Base-by-base conservation (phyloP, 441 rosid genomes). In the Adansonia madagascariensis region DNA sequence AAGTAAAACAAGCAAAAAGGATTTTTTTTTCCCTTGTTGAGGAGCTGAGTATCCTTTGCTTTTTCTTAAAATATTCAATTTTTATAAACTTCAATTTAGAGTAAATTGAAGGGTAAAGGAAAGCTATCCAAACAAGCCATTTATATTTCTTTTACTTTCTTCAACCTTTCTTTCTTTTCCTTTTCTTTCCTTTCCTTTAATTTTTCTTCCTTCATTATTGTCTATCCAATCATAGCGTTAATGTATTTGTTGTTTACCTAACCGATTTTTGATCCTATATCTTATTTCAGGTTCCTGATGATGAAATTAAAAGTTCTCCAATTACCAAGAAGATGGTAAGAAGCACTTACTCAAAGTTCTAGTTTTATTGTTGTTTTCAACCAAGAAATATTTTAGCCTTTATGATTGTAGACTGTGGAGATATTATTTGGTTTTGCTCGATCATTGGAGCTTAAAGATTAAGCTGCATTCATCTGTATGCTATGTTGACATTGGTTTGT, bases 311-410 rank as follows among this genome's bases (percentile, higher is more conserved):
- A 49, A 82, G 76, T 65, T 85, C 91, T 63, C 90, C 97, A 35
- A 79, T 81, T 73, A 80, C 78, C 62, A 95, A 95, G 84, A 93
- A 84, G 86, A 80, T 93, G 92, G 98, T 95, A 86, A 85, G 85
- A 61, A 61, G 41, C 0, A 0, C 71, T 11, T 1, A 7, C 22
- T 17, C 11, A 53, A 35, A 53, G 39, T 24, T 61, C 8, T 61
- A 60, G 64, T 60, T 60, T 12, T 4, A n/a, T 8, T 53, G 4
- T 55, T 31, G 50, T 39, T 0, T 2, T n/a, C 15, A 53, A n/a
- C 50, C 61, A 71, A 27, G 22, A n/a, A 35, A 55, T n/a, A 10
- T 18, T 14, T 56, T 17, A 72, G 31, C 10, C 17, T 55, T 27
- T 55, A 12, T 8, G 14, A 71, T 35, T 35, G n/a, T 53, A 71